Percentiles rank a stretch among this genome's conserved stretches.
Evolutionary conservation across 2,329 filamentous ascomycete species (phyloP).

Genomic region (Talaromyces islandicus): DNA sequence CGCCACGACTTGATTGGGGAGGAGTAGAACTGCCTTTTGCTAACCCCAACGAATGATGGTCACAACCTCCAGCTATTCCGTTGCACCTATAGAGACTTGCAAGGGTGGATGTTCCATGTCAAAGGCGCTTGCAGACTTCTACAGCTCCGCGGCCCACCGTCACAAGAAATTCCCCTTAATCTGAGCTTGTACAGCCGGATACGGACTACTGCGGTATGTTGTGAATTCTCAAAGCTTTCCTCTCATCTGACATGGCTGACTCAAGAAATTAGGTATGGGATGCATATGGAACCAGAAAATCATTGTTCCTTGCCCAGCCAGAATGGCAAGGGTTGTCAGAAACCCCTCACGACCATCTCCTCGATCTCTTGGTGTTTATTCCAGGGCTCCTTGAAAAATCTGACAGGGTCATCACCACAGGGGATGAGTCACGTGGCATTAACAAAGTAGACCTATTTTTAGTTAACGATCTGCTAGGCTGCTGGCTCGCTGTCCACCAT

Average conservation of each 20-base stretch:
- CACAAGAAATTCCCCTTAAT: slow-evolving; percentile 1
- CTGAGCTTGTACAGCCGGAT: slow-evolving; percentile 9
- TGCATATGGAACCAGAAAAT: slow-evolving; percentile 7
- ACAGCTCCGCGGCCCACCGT: slow-evolving; percentile 8
- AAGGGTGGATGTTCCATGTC: slow-evolving; percentile 11
- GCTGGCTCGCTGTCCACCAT: slow-evolving; percentile 4
- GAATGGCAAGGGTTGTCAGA: slow-evolving; percentile 10
- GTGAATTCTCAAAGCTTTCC: neutral
- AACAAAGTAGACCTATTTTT: neutral
- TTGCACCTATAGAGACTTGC: slow-evolving; percentile 6
- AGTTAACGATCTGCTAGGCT: slow-evolving; percentile 5
- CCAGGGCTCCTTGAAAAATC: slow-evolving; percentile 4
- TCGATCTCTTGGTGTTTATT: slow-evolving; percentile 4
- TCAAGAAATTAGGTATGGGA: slow-evolving; percentile 5
- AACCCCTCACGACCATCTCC: slow-evolving; percentile 7
- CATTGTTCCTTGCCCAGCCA: slow-evolving; percentile 1
- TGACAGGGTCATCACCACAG: neutral
- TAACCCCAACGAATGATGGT: neutral
- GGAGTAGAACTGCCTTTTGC: neutral
- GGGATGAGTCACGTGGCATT: neutral
- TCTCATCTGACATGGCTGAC: neutral
- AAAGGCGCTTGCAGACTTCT: slow-evolving; percentile 8
- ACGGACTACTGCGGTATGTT: slow-evolving; percentile 8
- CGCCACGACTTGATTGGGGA: neutral
- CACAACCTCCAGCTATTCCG: slow-evolving; percentile 3